These are phyloP conservation scores for Willaertia magna DNA, from an alignment of 208 protist species.

Conservation along the genomic window DNA sequence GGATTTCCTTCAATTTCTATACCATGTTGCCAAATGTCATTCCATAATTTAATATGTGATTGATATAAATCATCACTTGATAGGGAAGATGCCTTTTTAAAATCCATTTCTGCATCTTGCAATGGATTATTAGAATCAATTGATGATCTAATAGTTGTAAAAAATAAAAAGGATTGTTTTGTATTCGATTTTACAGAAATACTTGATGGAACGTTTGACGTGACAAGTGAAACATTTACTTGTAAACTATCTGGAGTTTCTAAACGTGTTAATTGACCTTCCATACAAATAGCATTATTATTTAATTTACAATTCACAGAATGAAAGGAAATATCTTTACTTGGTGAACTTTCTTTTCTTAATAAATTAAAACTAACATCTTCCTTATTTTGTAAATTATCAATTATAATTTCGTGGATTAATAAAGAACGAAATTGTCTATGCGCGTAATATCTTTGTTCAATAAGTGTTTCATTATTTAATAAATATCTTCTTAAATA, in stretches of 20 bases:
- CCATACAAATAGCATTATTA: neutral
- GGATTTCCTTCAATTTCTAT: neutral
- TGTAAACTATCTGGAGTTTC: neutral
- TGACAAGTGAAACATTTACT: neutral
- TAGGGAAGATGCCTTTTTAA: neutral
- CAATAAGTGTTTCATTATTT: neutral
- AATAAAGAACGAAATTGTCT: neutral
- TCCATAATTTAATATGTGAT: neutral
- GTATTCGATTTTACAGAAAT: neutral
- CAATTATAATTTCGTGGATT: neutral
- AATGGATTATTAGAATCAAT: neutral
- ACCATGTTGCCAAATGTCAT: neutral
- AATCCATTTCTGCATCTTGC: neutral
- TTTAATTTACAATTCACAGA: neutral
- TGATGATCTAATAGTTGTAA: neutral
- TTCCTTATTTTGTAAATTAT: neutral
- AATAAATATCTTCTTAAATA: neutral
- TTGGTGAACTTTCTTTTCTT: neutral
- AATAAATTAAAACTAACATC: neutral
- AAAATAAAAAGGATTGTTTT: neutral
- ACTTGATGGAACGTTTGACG: neutral
- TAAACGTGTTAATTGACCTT: neutral
- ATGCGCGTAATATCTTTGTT: neutral
- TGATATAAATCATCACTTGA: neutral
- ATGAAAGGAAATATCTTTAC: neutral